Conservation (phyloP, 2,329 filamentous ascomycete species). For the Diaporthe velutina region DNA sequence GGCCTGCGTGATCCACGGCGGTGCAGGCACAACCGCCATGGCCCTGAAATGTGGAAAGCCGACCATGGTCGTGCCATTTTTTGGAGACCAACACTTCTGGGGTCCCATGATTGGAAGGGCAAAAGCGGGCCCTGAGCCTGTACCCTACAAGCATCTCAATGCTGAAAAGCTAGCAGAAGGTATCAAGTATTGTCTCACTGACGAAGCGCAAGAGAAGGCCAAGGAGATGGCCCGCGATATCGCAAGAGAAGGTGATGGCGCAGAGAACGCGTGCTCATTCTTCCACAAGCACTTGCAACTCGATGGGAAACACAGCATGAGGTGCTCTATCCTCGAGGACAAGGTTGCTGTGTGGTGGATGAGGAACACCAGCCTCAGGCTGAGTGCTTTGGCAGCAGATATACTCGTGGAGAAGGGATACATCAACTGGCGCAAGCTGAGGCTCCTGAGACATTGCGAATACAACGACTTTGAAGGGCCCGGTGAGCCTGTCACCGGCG, state of each 20-base stretch:
- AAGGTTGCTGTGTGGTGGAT: slow-evolving; percentile 75
- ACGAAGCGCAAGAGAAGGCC: slow-evolving; percentile 70
- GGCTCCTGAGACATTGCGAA: slow-evolving; percentile 75
- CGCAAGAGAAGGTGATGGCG: slow-evolving; percentile 74
- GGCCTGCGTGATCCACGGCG: slow-evolving; percentile 81
- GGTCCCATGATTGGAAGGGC: slow-evolving; percentile 75
- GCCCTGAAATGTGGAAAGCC: slow-evolving; percentile 79
- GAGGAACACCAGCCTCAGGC: slow-evolving; percentile 69
- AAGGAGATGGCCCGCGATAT: slow-evolving; percentile 72
- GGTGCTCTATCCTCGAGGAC: slow-evolving; percentile 75
- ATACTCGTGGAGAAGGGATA: slow-evolving; percentile 72
- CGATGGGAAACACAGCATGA: slow-evolving; percentile 65
- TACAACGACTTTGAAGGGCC: slow-evolving; percentile 85
- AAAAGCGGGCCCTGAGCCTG: slow-evolving; percentile 73
- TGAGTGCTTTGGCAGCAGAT: slow-evolving; percentile 75
- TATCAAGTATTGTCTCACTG: slow-evolving; percentile 75
- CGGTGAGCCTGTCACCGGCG: slow-evolving; percentile 78
- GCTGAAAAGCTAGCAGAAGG: slow-evolving; percentile 76
- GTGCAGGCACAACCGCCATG: slow-evolving; percentile 81
- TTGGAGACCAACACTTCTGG: slow-evolving; percentile 86
- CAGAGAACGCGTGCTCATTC: slow-evolving; percentile 75
- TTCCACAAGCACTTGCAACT: slow-evolving; percentile 74
- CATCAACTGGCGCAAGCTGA: slow-evolving; percentile 73
- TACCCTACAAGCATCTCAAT: slow-evolving; percentile 77
- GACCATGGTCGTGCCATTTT: slow-evolving; percentile 84